Base-by-base conservation (phyloP, 176 grass and related monocot species). In the Saccharum officinarum region DNA sequence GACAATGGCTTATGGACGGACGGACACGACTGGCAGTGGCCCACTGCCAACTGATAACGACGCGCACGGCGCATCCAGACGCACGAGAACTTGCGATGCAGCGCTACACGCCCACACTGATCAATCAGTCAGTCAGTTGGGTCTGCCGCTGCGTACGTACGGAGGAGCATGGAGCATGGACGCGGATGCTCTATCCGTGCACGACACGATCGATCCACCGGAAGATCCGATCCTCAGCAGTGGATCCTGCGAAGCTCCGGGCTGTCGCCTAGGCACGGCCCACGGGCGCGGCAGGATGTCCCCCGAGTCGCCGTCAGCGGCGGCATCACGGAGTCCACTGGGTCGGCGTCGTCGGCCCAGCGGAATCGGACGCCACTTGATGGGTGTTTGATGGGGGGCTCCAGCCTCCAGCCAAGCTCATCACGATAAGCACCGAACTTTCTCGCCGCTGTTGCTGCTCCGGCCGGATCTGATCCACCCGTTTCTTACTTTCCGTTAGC, bases 331-430 rank as follows among this genome's bases (percentile, higher is more conserved):
- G 62, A 81, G 50, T 75, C 87, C 50, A 33, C 62, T 57, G 54
- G 61, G 36, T 50, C 38, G 39, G 8, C 36, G 52, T 20, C 76
- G 17, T 37, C 68, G 20, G 68, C 28, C 82, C 25, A 45, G 15
- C 44, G 83, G 50, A n/a, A 70, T 85, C 46, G 9, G 59, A 39
- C 34, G 16, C 64, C 80, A 79, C 52, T 72, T 9, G 52, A 72
- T 76, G 15, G 15, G 47, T 22, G 17, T 8, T 52, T 28, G 10
- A 14, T 63, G 9, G 60, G 47, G 7, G 39, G 45, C 49, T 52
- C 49, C 49, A 52, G 49, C 33, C 34, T 36, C 34, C 34, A 36
- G 34, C 57, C 57, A 62, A 30, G 20, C 55, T 44, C 73, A 0
- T 64, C 55, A 8, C 42, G 57, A 28, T 69, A 13, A 1, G 1